Evolutionary conservation across 208 protist genomes (phyloP), one percentile per base, ranked within the genome.

Genomic region (Trypanosoma cruzi): DNA sequence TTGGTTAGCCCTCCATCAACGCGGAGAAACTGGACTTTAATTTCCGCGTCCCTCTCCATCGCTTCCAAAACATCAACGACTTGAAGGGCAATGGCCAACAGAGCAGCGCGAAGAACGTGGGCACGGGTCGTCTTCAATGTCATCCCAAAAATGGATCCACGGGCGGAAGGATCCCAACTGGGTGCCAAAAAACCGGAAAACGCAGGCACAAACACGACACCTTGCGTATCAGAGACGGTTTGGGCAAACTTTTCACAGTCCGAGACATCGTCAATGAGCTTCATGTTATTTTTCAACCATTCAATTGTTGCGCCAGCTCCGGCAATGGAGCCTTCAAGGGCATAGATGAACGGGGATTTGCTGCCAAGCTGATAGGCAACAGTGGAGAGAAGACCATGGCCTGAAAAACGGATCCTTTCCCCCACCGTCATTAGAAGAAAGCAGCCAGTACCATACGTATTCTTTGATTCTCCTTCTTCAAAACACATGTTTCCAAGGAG

Each of bases 361-460:
- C 71, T 75, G 28, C 79, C 97, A 18, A 99, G 56, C 77, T 99
- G 77, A 75, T 97, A 99, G 20, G 65, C 90, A 26, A 99, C 91
- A 6, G 98, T 99, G 24, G 97, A 93, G 1, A 99, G 77, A 22
- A 99, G 82, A 14, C 98, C 98, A 75, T 98, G 75, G 28, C 80
- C 82, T 0, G 94, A 98, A 40, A 88, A 81, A 28, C 95, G 73
- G 24, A 74, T 68, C 26, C 75, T 67, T n/a, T 75, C 71, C n/a
- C 98, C 98, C 10, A 95, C 98, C 71, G 99, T 99, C 75, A 96
- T 89, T 18, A 99, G 83, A 28, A 99, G 69, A 80, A 99, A 99
- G 75, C 97, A 99, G 13, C 99, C 99, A 1, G 99, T 99, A 16
- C 99, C 99, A 80, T 98, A 99, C 2, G 98, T 99, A 66, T 88